phyloP scores from a whole-genome alignment of 768 basidiomycete genomes.

The Strobilomyces dryophilus region DNA sequence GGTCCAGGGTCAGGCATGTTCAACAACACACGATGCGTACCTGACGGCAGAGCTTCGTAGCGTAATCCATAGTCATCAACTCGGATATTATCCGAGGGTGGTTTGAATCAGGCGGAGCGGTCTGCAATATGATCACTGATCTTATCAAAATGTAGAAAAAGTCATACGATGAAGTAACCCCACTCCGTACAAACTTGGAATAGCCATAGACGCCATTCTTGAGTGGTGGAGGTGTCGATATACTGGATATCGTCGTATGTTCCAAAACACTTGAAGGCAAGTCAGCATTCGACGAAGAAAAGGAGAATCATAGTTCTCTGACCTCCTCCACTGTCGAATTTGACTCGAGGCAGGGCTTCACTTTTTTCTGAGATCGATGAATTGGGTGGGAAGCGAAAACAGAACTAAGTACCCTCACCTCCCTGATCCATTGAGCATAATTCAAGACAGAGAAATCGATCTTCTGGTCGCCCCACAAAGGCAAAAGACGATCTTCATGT shows the following conservation, averaged over 20 bases:
- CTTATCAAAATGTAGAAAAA: background rate
- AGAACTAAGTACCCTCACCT: constrained; percentile 36
- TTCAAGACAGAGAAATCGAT: constrained; percentile 62
- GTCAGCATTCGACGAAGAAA: background rate
- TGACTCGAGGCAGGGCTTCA: constrained; percentile 49
- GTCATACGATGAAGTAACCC: constrained; percentile 83
- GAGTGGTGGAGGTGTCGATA: constrained; percentile 53
- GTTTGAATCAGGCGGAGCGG: constrained; percentile 66
- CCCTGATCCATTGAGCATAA: constrained; percentile 74
- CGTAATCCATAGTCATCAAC: constrained; percentile 68
- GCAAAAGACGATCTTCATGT: constrained; percentile 45
- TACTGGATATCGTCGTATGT: constrained; percentile 69
- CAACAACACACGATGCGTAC: constrained; percentile 29
- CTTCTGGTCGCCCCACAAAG: constrained; percentile 41
- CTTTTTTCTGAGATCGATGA: constrained; percentile 40
- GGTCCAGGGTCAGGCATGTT: background rate
- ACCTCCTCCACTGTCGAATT: constrained; percentile 49
- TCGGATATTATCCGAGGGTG: constrained; percentile 77
- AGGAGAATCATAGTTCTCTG: constrained; percentile 5
- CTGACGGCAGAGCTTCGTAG: constrained; percentile 63
- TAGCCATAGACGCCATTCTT: constrained; percentile 82
- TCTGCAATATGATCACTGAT: constrained; percentile 36
- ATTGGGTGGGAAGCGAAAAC: background rate
- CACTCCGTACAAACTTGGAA: constrained; percentile 95
- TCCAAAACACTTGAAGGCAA: constrained; percentile 69